A percentile compares a stretch with the other conserved stretches of the same genome.
These are phyloP conservation scores for Pyrenochaeta sp. DNA, from an alignment of 2,329 filamentous ascomycete genomes.

Conservation along the genomic window DNA sequence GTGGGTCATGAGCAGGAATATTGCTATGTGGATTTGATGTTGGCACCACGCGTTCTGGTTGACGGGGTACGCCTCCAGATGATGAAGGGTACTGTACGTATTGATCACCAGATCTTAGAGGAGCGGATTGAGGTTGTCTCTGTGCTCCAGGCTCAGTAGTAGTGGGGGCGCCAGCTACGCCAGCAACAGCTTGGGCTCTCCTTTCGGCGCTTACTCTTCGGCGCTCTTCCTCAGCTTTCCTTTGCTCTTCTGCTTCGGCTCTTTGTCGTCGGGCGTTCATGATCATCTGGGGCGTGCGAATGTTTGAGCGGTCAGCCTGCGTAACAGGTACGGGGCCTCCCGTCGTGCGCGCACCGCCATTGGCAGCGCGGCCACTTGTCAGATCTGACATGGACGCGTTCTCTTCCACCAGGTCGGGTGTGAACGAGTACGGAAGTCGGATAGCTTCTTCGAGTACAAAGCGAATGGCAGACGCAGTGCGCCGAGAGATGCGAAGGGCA, in stretches of 20 bases:
- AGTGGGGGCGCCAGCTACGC: constrained; percentile 56
- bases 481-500: constrained; percentile 76
- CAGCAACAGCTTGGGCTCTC: constrained; percentile 64
- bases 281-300: constrained; percentile 87
- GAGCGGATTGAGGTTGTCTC: constrained; percentile 38
- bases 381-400: constrained; percentile 93
- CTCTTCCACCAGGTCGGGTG: constrained; percentile 84
- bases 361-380: constrained; percentile 65
- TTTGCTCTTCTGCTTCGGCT: constrained; percentile 64
- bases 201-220: constrained; percentile 65
- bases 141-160: constrained; percentile 40
- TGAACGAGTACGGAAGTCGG: constrained; percentile 82
- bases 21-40: constrained; percentile 14
- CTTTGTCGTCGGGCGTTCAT: constrained; percentile 86
- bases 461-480: constrained; percentile 88
- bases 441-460: constrained; percentile 92
- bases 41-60: constrained; percentile 40
- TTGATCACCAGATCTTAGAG: constrained; percentile 38
- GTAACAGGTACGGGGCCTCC: constrained; percentile 63
- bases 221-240: constrained; percentile 62
- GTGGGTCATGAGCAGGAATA: constrained; percentile 9
- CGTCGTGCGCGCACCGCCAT: constrained; percentile 65
- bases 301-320: constrained; percentile 62
- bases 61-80: constrained; percentile 36
- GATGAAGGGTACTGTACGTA: constrained; percentile 37